Base-by-base conservation (phyloP, 352 stramenopile species). In the Halophytophthora polymorphica region DNA sequence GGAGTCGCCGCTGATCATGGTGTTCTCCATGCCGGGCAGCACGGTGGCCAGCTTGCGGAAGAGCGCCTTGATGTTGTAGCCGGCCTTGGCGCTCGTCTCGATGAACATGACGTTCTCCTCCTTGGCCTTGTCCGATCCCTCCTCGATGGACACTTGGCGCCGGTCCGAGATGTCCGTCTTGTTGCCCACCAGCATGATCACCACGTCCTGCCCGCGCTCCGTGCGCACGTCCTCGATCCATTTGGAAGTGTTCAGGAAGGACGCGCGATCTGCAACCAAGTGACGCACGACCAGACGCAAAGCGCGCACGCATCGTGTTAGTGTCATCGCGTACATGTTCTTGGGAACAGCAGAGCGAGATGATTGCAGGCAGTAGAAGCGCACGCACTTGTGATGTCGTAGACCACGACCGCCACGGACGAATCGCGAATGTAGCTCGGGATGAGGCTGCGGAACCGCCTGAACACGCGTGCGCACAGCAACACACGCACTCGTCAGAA, bases 171-270 rank as follows among this genome's bases (percentile, higher is more conserved):
- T 90, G 73, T 99, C 97, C 34, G 97, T 99, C 80, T 99, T 99
- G 78, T 99, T 99, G 48, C 97, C 97, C 31, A 99, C 97, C 8
- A 99, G 77, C 77, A 98, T 98, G 80, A 99, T 98, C 34, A 99
- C 92, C 22, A 99, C 97, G 69, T 99, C 96, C 56, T 98, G 97
- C 35, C 97, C 97, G 52, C 97, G 85, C 69, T 99, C 97, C 33
- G 90, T 95, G 37, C 97, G 87, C 29, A 99, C 96, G 61, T 99
- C 97, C 69, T 99, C 96, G 25, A 99, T 97, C 97, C 97, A 99
- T 67, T 99, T 99, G 58, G 88, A 87, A 36, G 96, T 99, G 74
- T 99, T 99, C 17, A 99, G 66, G 69, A 99, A 99, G 1, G 93
- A 98, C 41, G 93, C 90, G 34, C 96, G 90, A 69, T 98, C 85